phyloP scores from a whole-genome alignment of 2,329 filamentous ascomycete species.

The Thielaviopsis populi region DNA sequence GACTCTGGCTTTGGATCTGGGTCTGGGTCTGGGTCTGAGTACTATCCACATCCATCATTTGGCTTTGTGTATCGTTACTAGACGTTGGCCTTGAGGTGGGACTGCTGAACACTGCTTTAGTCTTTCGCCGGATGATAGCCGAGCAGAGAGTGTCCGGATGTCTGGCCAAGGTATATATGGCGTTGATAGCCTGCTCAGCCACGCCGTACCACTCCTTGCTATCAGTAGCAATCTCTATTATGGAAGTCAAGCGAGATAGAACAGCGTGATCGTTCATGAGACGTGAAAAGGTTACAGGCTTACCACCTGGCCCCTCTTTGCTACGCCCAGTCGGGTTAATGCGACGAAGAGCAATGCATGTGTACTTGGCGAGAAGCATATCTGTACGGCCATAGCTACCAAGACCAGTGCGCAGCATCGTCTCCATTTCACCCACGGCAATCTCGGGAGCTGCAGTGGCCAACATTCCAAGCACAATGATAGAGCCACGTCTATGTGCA shows the following conservation, averaged over 20 bases:
- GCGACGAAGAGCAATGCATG: constrained; percentile 78
- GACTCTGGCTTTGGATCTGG: constrained; percentile 22
- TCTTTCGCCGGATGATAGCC: constrained; percentile 76
- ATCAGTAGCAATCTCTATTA: constrained; percentile 71
- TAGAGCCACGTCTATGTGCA: constrained; percentile 77
- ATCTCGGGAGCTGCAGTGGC: constrained; percentile 86
- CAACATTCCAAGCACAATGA: constrained; percentile 94
- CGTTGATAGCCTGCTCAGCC: constrained; percentile 88
- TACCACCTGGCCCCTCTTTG: constrained; percentile 50
- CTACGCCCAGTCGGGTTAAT: constrained; percentile 70
- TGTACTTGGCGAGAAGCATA: constrained; percentile 82
- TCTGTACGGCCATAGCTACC: constrained; percentile 67
- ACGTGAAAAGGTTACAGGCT: constrained; percentile 53
- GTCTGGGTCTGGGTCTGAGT: constrained; percentile 20
- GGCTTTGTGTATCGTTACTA: constrained; percentile 25
- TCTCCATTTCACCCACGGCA: constrained; percentile 86
- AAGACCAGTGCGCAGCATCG: constrained; percentile 79
- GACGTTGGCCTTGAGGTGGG: constrained; percentile 24
- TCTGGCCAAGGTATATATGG: constrained; percentile 86
- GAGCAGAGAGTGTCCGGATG: constrained; percentile 90
- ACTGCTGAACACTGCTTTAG: constrained; percentile 57
- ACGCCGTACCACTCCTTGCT: constrained; percentile 95
- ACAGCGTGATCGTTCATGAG: constrained; percentile 88
- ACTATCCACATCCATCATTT: constrained; percentile 21
- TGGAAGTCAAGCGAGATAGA: constrained; percentile 61